Base-by-base conservation (phyloP, 1,284 basidiomycete species). In the Ustilago shanxiensis region DNA sequence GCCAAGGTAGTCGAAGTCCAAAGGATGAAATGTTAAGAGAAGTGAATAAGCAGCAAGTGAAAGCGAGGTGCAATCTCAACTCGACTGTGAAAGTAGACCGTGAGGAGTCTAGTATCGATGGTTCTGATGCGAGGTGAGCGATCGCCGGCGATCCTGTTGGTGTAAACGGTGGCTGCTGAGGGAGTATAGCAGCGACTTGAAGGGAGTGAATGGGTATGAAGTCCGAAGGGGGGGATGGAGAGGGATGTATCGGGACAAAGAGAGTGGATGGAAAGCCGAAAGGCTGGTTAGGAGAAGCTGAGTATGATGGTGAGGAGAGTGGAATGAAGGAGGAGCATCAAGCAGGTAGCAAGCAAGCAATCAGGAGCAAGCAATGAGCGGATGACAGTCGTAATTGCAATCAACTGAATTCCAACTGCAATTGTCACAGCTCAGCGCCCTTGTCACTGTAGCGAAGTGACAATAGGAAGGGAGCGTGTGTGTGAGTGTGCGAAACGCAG, bases 61-160 rank as follows among this genome's bases (percentile, higher is more conserved):
- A 39, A 31, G 35, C 7, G 31, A 2, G 41, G 28, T 45, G 55
- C 16, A 57, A n/a, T n/a, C n/a, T n/a, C n/a, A n/a, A n/a, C n/a
- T n/a, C n/a, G n/a, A n/a, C n/a, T n/a, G n/a, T n/a, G 18, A 33
- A 39, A 16, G 7, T 14, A 6, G 49, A 11, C 18, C 31, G 51
- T 54, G 33, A 22, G 33, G n/a, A 13, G 52, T 35, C 33, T 22
- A 54, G n/a, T n/a, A 20, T 44, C n/a, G 41, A n/a, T 11, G 13
- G 37, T 41, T 26, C 18, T 39, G 44, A n/a, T 24, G 33, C 31
- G 47, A 49, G 28, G 5, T 50, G 44, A 50, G 37, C 49, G 61
- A 64, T 70, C 67, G 67, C 61, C 67, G 57, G 62, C 68, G 68
- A 71, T 65, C 54, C 51, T 68, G 44, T 41, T 45, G 51, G n/a